Evolutionary conservation across 768 basidiomycete genomes (phyloP).

Genomic region (Serendipita vermifera): DNA sequence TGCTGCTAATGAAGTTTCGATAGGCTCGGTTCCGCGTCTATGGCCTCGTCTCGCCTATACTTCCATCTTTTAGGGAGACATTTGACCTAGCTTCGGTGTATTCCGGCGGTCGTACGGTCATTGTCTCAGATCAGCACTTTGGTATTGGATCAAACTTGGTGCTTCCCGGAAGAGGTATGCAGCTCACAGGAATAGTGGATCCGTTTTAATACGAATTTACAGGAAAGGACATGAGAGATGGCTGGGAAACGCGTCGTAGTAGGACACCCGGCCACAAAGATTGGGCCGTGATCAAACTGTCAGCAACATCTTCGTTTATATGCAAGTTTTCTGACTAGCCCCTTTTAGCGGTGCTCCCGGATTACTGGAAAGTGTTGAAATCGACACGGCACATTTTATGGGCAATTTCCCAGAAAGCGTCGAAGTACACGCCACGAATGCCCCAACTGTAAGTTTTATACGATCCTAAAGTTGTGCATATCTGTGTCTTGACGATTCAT

Average conservation of each 20-base stretch:
- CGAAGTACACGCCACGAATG: slow-evolving; percentile 51
- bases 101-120: slow-evolving; percentile 72
- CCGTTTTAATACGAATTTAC: neutral
- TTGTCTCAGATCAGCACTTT: slow-evolving; percentile 88
- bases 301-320: slow-evolving; percentile 22
- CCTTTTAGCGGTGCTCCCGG: slow-evolving; percentile 54
- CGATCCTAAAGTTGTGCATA: neutral
- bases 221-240: slow-evolving; percentile 91
- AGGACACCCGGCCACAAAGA: slow-evolving; percentile 69
- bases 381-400: slow-evolving; percentile 92
- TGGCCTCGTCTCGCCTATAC: slow-evolving; percentile 57
- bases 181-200: slow-evolving; percentile 9
- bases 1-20: neutral
- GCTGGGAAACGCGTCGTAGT: slow-evolving; percentile 95
- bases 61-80: slow-evolving; percentile 33
- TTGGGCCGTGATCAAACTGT: slow-evolving; percentile 86
- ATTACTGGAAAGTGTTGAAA: slow-evolving; percentile 56
- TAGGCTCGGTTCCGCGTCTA: slow-evolving; percentile 90
- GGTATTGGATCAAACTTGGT: slow-evolving; percentile 85
- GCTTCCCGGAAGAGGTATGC: slow-evolving; percentile 67
- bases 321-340: neutral
- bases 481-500: neutral
- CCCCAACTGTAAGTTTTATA: slow-evolving; percentile 25
- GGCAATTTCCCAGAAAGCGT: slow-evolving; percentile 90
- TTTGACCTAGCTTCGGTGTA: slow-evolving; percentile 90